Evolutionary conservation across 1,139 yeast genomes (phyloP), one percentile per base, ranked within the genome.

Genomic region (Pichia sp.): DNA sequence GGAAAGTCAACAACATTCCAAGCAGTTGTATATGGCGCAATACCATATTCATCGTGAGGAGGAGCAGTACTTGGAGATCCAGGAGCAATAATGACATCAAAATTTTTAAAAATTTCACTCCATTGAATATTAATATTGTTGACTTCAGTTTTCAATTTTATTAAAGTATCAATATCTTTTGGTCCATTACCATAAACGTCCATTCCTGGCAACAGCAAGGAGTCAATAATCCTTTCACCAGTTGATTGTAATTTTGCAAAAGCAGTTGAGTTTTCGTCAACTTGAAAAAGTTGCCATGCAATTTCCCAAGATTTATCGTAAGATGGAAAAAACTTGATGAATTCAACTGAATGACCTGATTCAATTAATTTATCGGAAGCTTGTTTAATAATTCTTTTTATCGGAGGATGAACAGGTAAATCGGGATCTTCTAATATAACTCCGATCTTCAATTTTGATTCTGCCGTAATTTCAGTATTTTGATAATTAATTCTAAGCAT

Each of bases 51-150:
- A 27, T 53, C 51, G 41, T 59, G 52, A 40, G 71, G 73, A 25
- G 89, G 87, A 4, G 94, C 87, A 38, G 81, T 84, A 47, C 82
- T 82, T 48, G 75, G 75, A 58, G 80, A 79, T 4, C 78, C 71
- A 34, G 94, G 94, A 42, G 81, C 69, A 39, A 85, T 64, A 45
- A 85, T 69, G 56, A 80, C 76, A 57, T 85, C 92, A 39, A 82
- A 73, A 38, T 75, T 73, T 53, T 79, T 71, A 12, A 37, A 38
- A 16, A 42, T 35, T 25, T 37, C 12, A 8, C 29, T 24, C 45
- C 45, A 42, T n/a, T 38, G 9, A 26, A 32, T 11, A 10, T 29
- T 35, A 7, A 16, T 22, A 5, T 29, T 11, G 6, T 35, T 16
- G 7, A 35, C 26, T 39, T 31, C 20, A 5, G 4, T 9, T 30